These are phyloP conservation scores for Trichoderma koningii DNA, from an alignment of 2,329 filamentous ascomycete species.

Conservation along the genomic window DNA sequence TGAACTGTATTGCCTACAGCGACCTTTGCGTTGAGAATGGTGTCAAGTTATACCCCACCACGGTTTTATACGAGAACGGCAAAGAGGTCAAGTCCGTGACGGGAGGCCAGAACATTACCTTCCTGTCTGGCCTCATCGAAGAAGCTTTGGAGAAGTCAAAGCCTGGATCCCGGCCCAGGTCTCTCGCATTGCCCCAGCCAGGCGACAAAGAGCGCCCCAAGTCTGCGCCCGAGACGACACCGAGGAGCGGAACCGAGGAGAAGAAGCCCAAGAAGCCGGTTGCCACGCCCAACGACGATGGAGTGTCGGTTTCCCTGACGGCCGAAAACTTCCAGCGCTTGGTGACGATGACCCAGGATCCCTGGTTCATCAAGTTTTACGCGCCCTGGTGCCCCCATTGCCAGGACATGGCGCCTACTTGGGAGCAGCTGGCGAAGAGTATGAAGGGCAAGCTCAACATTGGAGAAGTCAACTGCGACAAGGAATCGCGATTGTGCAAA, in stretches of 20 bases:
- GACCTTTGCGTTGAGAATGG: constrained; percentile 73
- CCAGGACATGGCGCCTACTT: constrained; percentile 86
- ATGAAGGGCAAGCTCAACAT: constrained; percentile 90
- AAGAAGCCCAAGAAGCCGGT: constrained; percentile 51
- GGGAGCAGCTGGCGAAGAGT: constrained; percentile 85
- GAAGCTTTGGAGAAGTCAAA: constrained; percentile 72
- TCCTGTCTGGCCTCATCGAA: constrained; percentile 73
- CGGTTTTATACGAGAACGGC: constrained; percentile 79
- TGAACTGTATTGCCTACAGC: constrained; percentile 83
- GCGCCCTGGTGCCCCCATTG: constrained; percentile 97
- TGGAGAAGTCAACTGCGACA: constrained; percentile 94
- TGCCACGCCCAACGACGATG: constrained; percentile 70
- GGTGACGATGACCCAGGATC: constrained; percentile 83
- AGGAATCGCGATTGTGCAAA: constrained; percentile 85
- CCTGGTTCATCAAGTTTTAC: constrained; percentile 99
- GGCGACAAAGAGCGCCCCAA: constrained; percentile 58
- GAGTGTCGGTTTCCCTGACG: constrained; percentile 72
- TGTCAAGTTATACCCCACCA: constrained; percentile 72
- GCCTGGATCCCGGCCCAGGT: constrained; percentile 75
- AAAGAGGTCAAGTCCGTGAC: constrained; percentile 62
- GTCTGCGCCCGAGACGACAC: not conserved
- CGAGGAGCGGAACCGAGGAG: constrained; percentile 27
- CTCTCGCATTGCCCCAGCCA: constrained; percentile 68
- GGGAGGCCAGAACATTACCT: constrained; percentile 68
- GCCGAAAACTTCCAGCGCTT: constrained; percentile 82